Percentiles rank a stretch among this genome's conserved stretches.
Evolutionary conservation across 495 filamentous ascomycete species (phyloP).

Genomic region (Rusavskia elegans): DNA sequence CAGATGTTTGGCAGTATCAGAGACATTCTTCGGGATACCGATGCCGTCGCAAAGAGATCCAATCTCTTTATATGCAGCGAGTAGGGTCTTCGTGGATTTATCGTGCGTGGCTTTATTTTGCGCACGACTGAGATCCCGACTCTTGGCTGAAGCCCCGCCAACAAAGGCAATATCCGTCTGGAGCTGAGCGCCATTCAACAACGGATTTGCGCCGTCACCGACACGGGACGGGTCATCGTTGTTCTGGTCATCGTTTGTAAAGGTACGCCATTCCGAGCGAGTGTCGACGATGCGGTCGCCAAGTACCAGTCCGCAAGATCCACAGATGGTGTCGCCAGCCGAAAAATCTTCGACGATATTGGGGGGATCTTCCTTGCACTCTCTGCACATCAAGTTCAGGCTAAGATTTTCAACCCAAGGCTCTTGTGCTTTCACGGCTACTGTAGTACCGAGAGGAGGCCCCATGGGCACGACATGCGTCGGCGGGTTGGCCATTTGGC

Average conservation of each 20-base stretch:
- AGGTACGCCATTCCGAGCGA: constrained; percentile 95
- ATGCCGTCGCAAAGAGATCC: constrained; percentile 73
- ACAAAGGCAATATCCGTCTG: constrained; percentile 77
- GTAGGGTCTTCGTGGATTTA: constrained; percentile 65
- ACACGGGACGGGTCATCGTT: constrained; percentile 96
- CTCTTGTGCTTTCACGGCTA: constrained; percentile 15
- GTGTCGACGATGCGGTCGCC: constrained; percentile 84
- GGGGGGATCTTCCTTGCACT: constrained; percentile 82
- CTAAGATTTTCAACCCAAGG: constrained; percentile 67
- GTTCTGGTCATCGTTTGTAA: constrained; percentile 87
- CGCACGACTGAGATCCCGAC: constrained; percentile 66
- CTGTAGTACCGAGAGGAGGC: background rate
- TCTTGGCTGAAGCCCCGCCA: constrained; percentile 47
- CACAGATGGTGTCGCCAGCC: constrained; percentile 83
- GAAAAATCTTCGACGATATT: constrained; percentile 87
- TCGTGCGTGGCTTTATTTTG: constrained; percentile 76
- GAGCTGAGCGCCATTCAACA: constrained; percentile 83
- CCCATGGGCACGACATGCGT: background rate
- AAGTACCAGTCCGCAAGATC: constrained; percentile 79
- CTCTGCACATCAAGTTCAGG: constrained; percentile 63
- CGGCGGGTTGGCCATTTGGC: constrained; percentile 11
- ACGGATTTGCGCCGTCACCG: constrained; percentile 72
- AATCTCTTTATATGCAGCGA: constrained; percentile 80
- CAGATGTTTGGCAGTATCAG: constrained; percentile 79
- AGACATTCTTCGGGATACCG: constrained; percentile 59